phyloP scores from a whole-genome alignment of 352 stramenopile species.

The Thalassiosira livingstoniorum region DNA sequence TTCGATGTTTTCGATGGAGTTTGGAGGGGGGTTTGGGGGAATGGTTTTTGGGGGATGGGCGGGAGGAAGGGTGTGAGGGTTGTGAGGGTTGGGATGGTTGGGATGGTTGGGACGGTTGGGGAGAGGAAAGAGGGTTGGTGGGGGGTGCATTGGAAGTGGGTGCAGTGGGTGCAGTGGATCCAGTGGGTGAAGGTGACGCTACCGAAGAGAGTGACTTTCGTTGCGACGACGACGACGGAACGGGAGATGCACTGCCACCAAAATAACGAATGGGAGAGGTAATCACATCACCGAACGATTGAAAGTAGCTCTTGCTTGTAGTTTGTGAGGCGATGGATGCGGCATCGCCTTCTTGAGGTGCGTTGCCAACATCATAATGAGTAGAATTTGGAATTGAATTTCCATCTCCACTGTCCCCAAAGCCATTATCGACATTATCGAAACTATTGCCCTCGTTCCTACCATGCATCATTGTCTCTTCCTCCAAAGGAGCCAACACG shows the following conservation, averaged over 20 bases:
- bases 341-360: constrained; percentile 14
- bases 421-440: too few species aligned
- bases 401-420: too few species aligned
- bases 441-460: too few species aligned
- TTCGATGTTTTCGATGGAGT: too few species aligned
- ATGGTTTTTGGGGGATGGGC: background rate
- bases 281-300: constrained; percentile 58
- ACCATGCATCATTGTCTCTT: too few species aligned
- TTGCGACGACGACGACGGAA: too few species aligned
- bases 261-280: constrained; percentile 59
- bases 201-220: background rate
- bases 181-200: background rate
- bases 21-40: too few species aligned
- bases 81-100: background rate
- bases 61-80: background rate
- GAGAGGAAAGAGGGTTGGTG: too few species aligned
- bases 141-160: background rate
- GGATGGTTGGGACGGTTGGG: too few species aligned
- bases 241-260: constrained; percentile 14
- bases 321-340: constrained; percentile 19
- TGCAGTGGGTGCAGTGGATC: background rate
- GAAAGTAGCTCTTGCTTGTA: constrained; percentile 56
- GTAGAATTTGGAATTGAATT: too few species aligned
- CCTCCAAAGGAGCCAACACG: constrained; percentile 15
- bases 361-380: too few species aligned